phyloP scores from a whole-genome alignment of 2,329 filamentous ascomycete genomes.

The Calonectria multiphialidica region DNA sequence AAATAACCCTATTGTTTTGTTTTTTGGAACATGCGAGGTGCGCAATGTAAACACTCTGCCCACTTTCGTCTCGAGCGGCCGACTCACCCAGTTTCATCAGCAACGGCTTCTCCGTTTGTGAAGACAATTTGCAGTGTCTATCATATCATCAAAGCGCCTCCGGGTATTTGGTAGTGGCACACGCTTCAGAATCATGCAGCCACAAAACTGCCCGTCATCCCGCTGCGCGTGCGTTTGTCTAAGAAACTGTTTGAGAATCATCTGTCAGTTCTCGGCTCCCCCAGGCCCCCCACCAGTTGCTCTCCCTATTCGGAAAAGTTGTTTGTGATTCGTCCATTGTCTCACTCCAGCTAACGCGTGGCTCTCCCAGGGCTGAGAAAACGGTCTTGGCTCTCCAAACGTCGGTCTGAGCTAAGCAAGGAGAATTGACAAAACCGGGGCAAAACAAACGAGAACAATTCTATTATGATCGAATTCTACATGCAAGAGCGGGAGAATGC shows the following conservation, averaged over 20 bases:
- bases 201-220: neutral
- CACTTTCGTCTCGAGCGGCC: too few species aligned
- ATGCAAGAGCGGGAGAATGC: neutral
- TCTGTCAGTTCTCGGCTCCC: neutral
- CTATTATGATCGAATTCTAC: neutral
- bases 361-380: neutral
- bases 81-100: neutral
- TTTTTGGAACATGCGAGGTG: neutral
- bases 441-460: neutral
- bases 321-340: neutral
- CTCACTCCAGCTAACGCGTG: constrained; percentile 10
- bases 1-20: neutral
- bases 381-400: neutral
- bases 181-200: neutral
- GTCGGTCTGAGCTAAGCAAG: constrained; percentile 8
- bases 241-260: neutral
- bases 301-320: neutral
- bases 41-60: neutral
- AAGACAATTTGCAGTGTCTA: neutral
- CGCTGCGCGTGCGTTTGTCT: neutral
- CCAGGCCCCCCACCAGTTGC: neutral
- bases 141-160: neutral
- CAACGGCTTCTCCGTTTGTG: neutral
- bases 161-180: neutral
- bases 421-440: neutral